phyloP scores from a whole-genome alignment of 2,329 filamentous ascomycete genomes.

The Annulohypoxylon truncatum region DNA sequence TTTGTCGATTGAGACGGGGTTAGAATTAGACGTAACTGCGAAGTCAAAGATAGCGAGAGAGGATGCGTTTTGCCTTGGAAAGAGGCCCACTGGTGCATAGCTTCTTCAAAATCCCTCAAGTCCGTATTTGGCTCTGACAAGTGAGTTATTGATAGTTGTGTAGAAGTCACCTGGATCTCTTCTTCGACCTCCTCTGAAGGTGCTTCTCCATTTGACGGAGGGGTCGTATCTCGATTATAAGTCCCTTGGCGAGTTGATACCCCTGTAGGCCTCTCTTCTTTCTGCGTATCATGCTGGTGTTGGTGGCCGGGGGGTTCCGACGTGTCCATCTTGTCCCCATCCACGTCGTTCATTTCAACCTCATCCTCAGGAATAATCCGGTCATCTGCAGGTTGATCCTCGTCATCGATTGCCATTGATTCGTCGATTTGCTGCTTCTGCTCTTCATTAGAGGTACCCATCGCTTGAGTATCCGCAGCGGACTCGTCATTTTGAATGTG shows the following conservation, averaged over 20 bases:
- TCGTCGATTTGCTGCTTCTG: slow-evolving; percentile 88
- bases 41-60: slow-evolving; percentile 88
- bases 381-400: slow-evolving; percentile 64
- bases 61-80: slow-evolving; percentile 88
- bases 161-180: slow-evolving; percentile 64
- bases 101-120: slow-evolving; percentile 62
- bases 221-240: slow-evolving; percentile 63
- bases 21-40: slow-evolving; percentile 94
- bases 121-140: slow-evolving; percentile 62
- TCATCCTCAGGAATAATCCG: slow-evolving; percentile 66
- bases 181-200: slow-evolving; percentile 61
- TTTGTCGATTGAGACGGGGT: slow-evolving; percentile 95
- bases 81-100: slow-evolving; percentile 82
- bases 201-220: slow-evolving; percentile 49
- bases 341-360: slow-evolving; percentile 58
- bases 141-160: slow-evolving; percentile 79
- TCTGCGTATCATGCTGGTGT: slow-evolving; percentile 57
- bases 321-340: slow-evolving; percentile 60
- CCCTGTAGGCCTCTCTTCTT: slow-evolving; percentile 68
- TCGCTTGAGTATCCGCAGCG: slow-evolving; percentile 86
- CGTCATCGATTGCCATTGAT: slow-evolving; percentile 84
- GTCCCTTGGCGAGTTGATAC: slow-evolving; percentile 70
- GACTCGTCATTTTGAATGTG: slow-evolving; percentile 88
- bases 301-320: slow-evolving; percentile 54
- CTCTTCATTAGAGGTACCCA: slow-evolving; percentile 89